These are phyloP conservation scores for Aspergillus leporis DNA, from an alignment of 495 filamentous ascomycete genomes.

Conservation along the genomic window DNA sequence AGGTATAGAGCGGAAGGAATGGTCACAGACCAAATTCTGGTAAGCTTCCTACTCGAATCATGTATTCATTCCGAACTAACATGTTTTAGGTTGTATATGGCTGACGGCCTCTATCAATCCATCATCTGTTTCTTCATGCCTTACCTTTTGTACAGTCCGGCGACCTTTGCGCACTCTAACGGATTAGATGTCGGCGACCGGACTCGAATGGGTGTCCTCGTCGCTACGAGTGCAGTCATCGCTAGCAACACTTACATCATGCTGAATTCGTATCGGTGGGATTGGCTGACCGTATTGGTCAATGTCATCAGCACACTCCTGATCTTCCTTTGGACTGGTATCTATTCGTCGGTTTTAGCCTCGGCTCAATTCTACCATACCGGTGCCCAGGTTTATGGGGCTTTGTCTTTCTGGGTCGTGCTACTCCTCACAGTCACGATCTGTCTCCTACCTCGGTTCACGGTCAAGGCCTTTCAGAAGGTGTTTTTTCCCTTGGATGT, in stretches of 20 bases:
- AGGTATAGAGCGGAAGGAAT: constrained; percentile 95
- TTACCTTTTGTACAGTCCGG: constrained; percentile 71
- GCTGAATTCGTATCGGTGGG: constrained; percentile 96
- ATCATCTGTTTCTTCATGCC: constrained; percentile 91
- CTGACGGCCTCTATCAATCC: constrained; percentile 93
- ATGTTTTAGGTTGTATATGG: constrained; percentile 80
- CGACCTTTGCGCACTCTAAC: constrained; percentile 63
- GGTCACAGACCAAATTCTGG: constrained; percentile 98
- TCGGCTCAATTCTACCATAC: constrained; percentile 75
- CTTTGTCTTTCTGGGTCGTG: constrained; percentile 83
- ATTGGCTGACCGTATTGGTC: constrained; percentile 88
- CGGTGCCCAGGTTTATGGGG: constrained; percentile 74
- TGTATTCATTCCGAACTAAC: constrained; percentile 19
- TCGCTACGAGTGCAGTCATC: constrained; percentile 76
- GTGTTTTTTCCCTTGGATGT: constrained; percentile 89
- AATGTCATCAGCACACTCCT: constrained; percentile 78
- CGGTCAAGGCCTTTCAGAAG: constrained; percentile 85
- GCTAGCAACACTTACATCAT: constrained; percentile 90
- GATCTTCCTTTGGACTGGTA: constrained; percentile 95
- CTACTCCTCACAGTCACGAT: constrained; percentile 72
- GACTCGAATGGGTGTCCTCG: constrained; percentile 77
- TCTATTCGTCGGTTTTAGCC: constrained; percentile 72
- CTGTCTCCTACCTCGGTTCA: constrained; percentile 82
- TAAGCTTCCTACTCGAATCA: constrained; percentile 39
- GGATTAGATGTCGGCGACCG: constrained; percentile 75